Evolutionary conservation across 192 early-diverging fungal species (phyloP), one percentile per base, ranked within the genome.

Genomic region (Haplosporangium gracile): DNA sequence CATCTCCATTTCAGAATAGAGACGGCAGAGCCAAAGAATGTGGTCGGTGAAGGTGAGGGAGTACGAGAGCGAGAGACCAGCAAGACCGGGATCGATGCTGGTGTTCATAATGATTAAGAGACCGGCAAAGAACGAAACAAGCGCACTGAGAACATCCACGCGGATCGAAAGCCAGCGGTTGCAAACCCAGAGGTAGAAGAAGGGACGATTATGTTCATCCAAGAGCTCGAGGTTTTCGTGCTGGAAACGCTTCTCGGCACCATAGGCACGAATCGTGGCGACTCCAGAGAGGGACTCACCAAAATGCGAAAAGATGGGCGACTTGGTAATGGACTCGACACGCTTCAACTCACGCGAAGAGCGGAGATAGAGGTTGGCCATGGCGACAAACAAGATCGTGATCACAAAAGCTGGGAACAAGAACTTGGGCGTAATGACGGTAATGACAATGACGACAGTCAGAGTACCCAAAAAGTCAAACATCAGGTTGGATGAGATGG

Each of bases 301-400:
- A 79, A 98, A 97, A 72, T 95, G 92, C 20, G 96, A 93, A 74
- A 96, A 94, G 22, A 97, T 86, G 26, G 84, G 84, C 4, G 84
- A 86, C 72, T 86, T 86, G 16, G 78, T 81, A 34, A 86, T 80
- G 15, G 88, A 86, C n/a, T 88, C 95, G 36, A 99, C 88, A 26
- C 98, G 94, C 90, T 98, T 97, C 78, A 98, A 89, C 88, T 99
- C 98, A 65, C 98, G 93, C 4, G 96, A 95, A 0, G 94, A 89
- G 24, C 89, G 90, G 32, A 96, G 85, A 83, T 96, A 98, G 65
- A 92, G 92, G 0, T 82, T 75, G 53, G 92, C 93, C 68, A 97
- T 88, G 49, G 90, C 77, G 13, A 90, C 82, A 80, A 95, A 97
- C 18, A 94, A 11, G 26, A 88, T 88, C 78, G 81, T 78, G 74